These are phyloP conservation scores for Mycena galopus DNA, from an alignment of 768 basidiomycete genomes.

Conservation along the genomic window DNA sequence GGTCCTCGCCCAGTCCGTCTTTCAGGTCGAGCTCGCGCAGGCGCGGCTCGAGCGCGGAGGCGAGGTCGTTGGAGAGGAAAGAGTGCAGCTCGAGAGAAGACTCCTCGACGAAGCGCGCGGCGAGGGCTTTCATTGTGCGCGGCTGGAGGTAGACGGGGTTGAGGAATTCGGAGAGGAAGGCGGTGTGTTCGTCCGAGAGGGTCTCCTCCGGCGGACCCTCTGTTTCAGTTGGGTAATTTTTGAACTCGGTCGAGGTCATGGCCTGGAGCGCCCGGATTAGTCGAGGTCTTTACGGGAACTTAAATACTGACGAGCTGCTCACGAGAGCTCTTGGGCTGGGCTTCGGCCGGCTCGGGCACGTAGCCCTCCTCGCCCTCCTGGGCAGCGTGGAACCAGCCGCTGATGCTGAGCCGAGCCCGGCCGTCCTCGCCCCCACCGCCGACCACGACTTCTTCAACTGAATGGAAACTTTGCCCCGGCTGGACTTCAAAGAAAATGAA, in stretches of 20 bases:
- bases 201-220: slow-evolving; percentile 63
- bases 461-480: slow-evolving; percentile 95
- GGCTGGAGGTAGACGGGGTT: slow-evolving; percentile 92
- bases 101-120: slow-evolving; percentile 84
- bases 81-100: slow-evolving; percentile 91
- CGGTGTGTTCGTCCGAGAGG: slow-evolving; percentile 69
- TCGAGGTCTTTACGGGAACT: slow-evolving; percentile 18
- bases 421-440: slow-evolving; percentile 77
- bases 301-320: slow-evolving; percentile 87
- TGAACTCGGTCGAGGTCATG: slow-evolving; percentile 73
- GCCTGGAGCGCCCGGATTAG: slow-evolving; percentile 54
- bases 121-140: slow-evolving; percentile 84
- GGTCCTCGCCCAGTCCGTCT: slow-evolving; percentile 72
- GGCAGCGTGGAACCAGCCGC: slow-evolving; percentile 97
- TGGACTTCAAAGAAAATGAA: slow-evolving; percentile 93
- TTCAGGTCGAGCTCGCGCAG: slow-evolving; percentile 72
- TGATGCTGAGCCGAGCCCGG: slow-evolving; percentile 85
- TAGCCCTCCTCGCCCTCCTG: slow-evolving; percentile 94
- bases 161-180: slow-evolving; percentile 87
- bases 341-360: slow-evolving; percentile 59
- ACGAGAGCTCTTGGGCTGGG: slow-evolving; percentile 80
- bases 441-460: slow-evolving; percentile 96
- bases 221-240: slow-evolving; percentile 60
- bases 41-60: slow-evolving; percentile 72
- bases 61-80: slow-evolving; percentile 82